Conservation (phyloP, 257 asterid species). For the Gardenia jasminoides region DNA sequence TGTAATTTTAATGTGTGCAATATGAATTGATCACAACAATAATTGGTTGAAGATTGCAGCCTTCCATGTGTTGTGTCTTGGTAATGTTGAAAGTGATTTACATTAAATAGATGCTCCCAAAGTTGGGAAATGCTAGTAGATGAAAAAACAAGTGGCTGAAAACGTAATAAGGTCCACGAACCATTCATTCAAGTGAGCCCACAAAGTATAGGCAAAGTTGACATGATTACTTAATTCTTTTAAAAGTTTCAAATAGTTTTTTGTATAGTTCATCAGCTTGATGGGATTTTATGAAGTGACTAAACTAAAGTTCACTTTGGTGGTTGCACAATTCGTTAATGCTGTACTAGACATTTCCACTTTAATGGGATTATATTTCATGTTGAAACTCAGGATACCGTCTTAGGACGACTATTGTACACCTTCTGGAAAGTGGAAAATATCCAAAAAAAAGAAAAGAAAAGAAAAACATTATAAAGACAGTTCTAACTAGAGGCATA, state of each 20-base stretch:
- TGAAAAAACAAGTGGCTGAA: slow-evolving; percentile 42
- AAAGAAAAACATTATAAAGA: too few species aligned
- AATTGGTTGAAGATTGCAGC: neutral
- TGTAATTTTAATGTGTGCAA: neutral
- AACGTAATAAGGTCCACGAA: slow-evolving; percentile 36
- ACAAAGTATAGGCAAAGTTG: slow-evolving; percentile 25
- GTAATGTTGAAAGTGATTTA: slow-evolving; percentile 24
- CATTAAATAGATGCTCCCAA: slow-evolving; percentile 30
- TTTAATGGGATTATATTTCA: neutral
- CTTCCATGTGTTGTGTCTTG: slow-evolving; percentile 10
- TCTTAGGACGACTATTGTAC: too few species aligned
- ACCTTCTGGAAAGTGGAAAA: neutral
- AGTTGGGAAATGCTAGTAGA: slow-evolving; percentile 25
- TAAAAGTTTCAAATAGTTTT: slow-evolving; percentile 24
- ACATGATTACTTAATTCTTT: slow-evolving; percentile 31
- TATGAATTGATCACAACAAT: neutral
- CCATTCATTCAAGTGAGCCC: slow-evolving; percentile 32
- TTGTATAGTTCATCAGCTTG: neutral
- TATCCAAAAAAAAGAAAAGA: neutral
- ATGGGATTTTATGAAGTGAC: neutral
- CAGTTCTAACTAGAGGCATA: too few species aligned
- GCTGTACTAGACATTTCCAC: neutral
- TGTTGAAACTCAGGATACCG: neutral
- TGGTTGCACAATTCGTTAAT: neutral
- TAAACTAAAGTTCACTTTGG: neutral